Base-by-base conservation (phyloP, 805 yeast species). In the Candida nonsorbophila region DNA sequence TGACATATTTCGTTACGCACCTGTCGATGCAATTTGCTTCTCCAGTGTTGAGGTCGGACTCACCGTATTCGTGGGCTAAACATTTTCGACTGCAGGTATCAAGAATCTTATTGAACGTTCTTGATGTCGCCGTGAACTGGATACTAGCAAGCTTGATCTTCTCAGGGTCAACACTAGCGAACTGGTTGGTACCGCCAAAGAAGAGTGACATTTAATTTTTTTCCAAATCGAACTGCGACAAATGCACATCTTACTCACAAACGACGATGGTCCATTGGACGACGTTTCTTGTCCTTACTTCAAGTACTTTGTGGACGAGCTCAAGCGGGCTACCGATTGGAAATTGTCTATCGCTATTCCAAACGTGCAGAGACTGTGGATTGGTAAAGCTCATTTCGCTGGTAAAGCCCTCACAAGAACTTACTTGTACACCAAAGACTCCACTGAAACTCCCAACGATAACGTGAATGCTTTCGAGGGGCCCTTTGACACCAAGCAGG, bases 231-330 rank as follows among this genome's bases (percentile, higher is more conserved):
- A n/a, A 25, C 13, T 22, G 16, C 13, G 10, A 27, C 31, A 26
- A 13, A 72, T 73, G 78, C 73, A 66, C 36, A 64, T 72, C 8
- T 55, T 72, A 41, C 49, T 92, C 23, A 90, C 97, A 7, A 90
- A 90, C 55, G 98, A 90, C 55, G 98, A 90, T 50, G 98, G 98
- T 21, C 97, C 97, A 1, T 80, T 92, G 38, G 77, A 81, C 44
- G 84, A 77, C 38, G 56, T 68, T 27, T 66, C 77, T 6, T 86
- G 96, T 27, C 96, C 96, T 2, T 92, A 88, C 57, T 69, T 92
- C 33, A 82, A 84, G 47, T 81, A 75, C 42, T 68, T 92, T 20
- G 87, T 85, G 5, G 81, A 81, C 38, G 83, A 84, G 27, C 66
- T 88, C 25, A 50, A 52, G 25, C 51, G 64, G 23, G 44, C 62